Evolutionary conservation across 2,329 filamentous ascomycete species (phyloP).

Genomic region (Fusarium decemcellulare): DNA sequence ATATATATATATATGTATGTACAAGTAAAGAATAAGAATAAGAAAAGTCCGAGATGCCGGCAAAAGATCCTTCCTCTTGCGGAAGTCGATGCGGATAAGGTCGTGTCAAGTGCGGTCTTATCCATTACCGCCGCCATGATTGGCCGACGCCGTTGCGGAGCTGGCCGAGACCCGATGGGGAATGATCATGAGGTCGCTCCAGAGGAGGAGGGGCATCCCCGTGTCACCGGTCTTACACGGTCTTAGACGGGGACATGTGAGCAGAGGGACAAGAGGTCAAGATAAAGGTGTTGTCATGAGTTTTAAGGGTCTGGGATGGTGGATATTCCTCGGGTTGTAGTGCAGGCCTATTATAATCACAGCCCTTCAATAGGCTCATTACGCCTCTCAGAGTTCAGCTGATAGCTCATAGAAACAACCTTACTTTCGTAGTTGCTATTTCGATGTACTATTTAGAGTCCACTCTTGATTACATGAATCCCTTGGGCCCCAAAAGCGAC

Average conservation of each 20-base stretch:
- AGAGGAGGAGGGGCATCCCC: constrained; percentile 15
- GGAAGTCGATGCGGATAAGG: constrained; percentile 38
- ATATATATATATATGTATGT: constrained; percentile 16
- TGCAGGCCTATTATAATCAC: no score
- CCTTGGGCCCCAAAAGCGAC: no score
- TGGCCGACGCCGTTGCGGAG: constrained; percentile 30
- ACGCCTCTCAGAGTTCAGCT: no score
- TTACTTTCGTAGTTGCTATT: no score
- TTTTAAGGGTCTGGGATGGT: no score
- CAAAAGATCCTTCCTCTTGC: constrained; percentile 33
- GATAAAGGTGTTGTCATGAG: neutral
- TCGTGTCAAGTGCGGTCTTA: constrained; percentile 29
- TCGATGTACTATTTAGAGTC: no score
- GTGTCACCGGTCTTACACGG: constrained; percentile 11
- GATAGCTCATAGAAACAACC: no score
- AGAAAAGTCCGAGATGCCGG: constrained; percentile 2
- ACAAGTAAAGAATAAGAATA: neutral
- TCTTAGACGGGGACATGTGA: neutral
- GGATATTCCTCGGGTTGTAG: no score
- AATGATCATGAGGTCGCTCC: constrained; percentile 29
- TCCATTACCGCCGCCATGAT: constrained; percentile 30
- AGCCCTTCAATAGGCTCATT: no score
- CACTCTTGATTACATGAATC: no score
- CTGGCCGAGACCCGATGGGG: constrained; percentile 37
- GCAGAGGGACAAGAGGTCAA: neutral